phyloP scores from a whole-genome alignment of 75 land plant species.

The Sequoia sempervirens region DNA sequence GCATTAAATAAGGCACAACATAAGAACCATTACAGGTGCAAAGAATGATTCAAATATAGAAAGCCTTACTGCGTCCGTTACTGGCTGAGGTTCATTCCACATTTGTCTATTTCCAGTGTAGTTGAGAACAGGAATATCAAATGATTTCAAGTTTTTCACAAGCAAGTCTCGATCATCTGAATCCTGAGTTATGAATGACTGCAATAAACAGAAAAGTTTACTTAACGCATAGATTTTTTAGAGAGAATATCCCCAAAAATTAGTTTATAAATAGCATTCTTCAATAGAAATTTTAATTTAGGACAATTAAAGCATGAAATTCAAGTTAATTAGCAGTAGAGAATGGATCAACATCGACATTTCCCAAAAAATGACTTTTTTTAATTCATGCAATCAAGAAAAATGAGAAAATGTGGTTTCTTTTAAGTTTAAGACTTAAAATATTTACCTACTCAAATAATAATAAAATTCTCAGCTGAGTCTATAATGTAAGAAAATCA shows the following conservation, averaged over 20 bases:
- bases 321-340: no score
- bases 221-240: neutral
- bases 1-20: neutral
- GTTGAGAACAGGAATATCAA: slow-evolving; percentile 81
- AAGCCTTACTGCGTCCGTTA: slow-evolving; percentile 53
- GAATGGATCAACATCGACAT: no score
- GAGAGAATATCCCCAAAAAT: neutral
- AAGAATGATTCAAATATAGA: neutral
- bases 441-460: no score
- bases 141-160: slow-evolving; percentile 43
- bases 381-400: no score
- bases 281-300: no score
- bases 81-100: slow-evolving; percentile 17
- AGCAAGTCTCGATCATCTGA: slow-evolving; percentile 70
- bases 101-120: slow-evolving; percentile 26
- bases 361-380: no score
- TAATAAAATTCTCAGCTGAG: neutral
- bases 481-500: neutral
- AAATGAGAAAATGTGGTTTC: no score
- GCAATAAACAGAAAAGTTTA: slow-evolving; percentile 7
- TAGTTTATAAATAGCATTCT: no score
- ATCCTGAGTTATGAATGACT: slow-evolving; percentile 95
- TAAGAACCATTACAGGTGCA: neutral
- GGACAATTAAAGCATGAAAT: no score
- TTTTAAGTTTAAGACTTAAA: no score